Base-by-base conservation (phyloP, 495 filamentous ascomycete genomes). In the Monascus purpureus region DNA sequence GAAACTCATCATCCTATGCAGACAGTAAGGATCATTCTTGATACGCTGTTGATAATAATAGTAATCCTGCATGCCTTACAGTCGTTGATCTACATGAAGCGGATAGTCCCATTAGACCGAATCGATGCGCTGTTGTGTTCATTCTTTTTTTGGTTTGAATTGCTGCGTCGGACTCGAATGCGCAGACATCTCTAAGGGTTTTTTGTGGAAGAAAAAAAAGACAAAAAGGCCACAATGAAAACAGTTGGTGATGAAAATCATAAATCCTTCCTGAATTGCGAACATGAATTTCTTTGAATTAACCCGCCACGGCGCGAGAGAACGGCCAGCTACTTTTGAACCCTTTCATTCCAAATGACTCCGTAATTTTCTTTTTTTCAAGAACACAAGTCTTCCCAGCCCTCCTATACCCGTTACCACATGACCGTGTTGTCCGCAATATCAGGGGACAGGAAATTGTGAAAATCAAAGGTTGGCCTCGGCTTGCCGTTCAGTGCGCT, bases 231-330 rank as follows among this genome's bases (percentile, higher is more conserved):
- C n/a, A n/a, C n/a, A n/a, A n/a, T n/a, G n/a, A n/a, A n/a, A n/a
- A n/a, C n/a, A n/a, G n/a, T n/a, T n/a, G n/a, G n/a, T n/a, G 47
- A 49, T 43, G 52, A 24, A 47, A 48, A 51, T 54, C 41, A 48
- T 55, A 49, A 59, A 58, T 50, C 50, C 49, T 53, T 51, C 44
- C n/a, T n/a, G n/a, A n/a, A n/a, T n/a, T 22, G 20, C 20, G 20
- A 22, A 22, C 20, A 53, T 54, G 53, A 55, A 51, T 50, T 55
- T 49, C 41, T 48, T 61, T 59, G 56, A 50, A 61, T 64, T 61
- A 59, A 60, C 56, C 52, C 58, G 60, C 60, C 60, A 64, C 56
- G 56, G 58, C 49, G 54, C 53, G 53, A 61, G 51, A 49, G 46
- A 58, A 50, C 47, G 54, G 52, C 54, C 54, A 59, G 56, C 58